Evolutionary conservation across 1,284 basidiomycete genomes (phyloP).

Genomic region (Cerioporus squamosus): DNA sequence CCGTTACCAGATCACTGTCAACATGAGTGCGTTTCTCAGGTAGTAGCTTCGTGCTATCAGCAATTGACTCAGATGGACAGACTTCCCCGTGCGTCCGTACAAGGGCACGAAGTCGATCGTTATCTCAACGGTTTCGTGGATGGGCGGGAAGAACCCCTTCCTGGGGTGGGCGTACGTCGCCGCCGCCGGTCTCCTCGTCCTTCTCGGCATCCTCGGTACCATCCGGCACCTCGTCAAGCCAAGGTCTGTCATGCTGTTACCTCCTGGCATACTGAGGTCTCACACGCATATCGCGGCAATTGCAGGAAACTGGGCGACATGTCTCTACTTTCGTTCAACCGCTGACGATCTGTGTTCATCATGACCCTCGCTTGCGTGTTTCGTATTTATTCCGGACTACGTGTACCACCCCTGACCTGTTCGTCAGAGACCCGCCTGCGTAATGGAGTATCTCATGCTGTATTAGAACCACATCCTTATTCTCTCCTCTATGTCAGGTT

Average conservation of each 20-base stretch:
- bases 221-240: conserved; percentile 92
- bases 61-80: conserved; percentile 51
- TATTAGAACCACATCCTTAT: conserved; percentile 24
- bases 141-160: conserved; percentile 97
- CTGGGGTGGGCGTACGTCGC: conserved; percentile 97
- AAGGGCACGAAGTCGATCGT: conserved; percentile 97
- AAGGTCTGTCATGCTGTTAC: conserved; percentile 58
- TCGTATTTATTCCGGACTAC: conserved; percentile 27
- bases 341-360: conserved; percentile 34
- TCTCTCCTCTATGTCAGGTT: background rate
- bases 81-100: conserved; percentile 93
- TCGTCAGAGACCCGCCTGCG: conserved; percentile 19
- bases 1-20: conserved; percentile 77
- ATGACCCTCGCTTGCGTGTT: background rate
- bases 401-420: conserved; percentile 21
- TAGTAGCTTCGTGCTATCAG: background rate
- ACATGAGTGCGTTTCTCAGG: conserved; percentile 74
- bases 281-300: background rate
- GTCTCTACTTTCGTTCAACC: conserved; percentile 88
- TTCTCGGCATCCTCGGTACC: conserved; percentile 89
- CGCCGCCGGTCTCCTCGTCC: conserved; percentile 85
- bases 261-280: background rate
- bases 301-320: conserved; percentile 79
- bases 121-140: conserved; percentile 97
- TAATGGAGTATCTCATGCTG: conserved; percentile 29